Evolutionary conservation across 1,284 basidiomycete genomes (phyloP).

Genomic region (Termitomyces sp.): DNA sequence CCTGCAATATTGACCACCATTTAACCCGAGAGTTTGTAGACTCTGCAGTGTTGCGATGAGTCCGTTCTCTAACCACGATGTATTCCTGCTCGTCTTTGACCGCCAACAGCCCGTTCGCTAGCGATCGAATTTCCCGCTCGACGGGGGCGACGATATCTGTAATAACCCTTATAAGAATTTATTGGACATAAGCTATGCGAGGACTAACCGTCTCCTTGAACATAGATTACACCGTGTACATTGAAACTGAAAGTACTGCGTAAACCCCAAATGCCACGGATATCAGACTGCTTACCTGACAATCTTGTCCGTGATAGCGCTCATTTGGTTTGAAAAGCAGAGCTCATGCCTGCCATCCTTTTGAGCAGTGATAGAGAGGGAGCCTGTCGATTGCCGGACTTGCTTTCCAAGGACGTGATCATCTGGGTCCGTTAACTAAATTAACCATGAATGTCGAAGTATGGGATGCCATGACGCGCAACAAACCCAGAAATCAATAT

Average conservation of each 20-base stretch:
- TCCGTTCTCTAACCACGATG: conserved; percentile 89
- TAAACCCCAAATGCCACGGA: background rate
- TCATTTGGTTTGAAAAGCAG: conserved; percentile 99
- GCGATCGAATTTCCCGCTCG: conserved; percentile 88
- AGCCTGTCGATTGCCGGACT: conserved; percentile 85
- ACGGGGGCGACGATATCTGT: conserved; percentile 85
- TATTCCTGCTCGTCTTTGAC: conserved; percentile 99
- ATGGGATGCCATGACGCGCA: background rate
- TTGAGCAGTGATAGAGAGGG: conserved; percentile 82
- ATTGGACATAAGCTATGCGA: conserved; percentile 3
- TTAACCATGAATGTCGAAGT: conserved; percentile 7
- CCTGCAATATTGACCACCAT: conserved; percentile 97
- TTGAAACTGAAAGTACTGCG: conserved; percentile 74
- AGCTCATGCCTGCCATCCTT: conserved; percentile 89
- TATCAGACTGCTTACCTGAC: conserved; percentile 60
- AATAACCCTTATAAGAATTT: conserved; percentile 16
- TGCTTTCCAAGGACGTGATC: conserved; percentile 70
- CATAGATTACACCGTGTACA: conserved; percentile 95
- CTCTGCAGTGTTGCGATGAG: conserved; percentile 92
- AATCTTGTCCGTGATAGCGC: conserved; percentile 89
- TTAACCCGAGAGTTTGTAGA: conserved; percentile 96
- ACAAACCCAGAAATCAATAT: conserved; percentile 93
- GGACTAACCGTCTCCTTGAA: conserved; percentile 72
- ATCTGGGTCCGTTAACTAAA: conserved; percentile 76
- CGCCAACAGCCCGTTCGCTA: conserved; percentile 81